These are phyloP conservation scores for Inonotus hispidus DNA, from an alignment of 1,284 basidiomycete species.

Conservation along the genomic window DNA sequence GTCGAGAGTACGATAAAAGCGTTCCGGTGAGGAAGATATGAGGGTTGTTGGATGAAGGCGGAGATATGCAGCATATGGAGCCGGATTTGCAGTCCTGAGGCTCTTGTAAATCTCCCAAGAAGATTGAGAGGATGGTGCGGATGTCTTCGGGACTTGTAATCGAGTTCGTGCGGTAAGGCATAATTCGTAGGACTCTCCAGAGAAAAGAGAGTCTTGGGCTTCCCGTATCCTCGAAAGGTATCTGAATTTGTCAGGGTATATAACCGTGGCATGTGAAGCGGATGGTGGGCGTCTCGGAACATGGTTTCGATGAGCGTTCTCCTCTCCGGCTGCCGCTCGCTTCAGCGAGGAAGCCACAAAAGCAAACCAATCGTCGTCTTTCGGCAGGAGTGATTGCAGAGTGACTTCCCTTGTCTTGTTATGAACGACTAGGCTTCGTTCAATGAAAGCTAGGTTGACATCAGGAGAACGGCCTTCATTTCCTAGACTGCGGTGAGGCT, in stretches of 20 bases:
- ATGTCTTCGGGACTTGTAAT: constrained; percentile 38
- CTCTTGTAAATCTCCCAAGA: constrained; percentile 72
- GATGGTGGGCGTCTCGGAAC: constrained; percentile 26
- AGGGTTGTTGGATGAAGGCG: constrained; percentile 62
- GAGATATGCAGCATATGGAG: constrained; percentile 86
- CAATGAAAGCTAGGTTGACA: constrained; percentile 67
- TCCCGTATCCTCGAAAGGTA: constrained; percentile 73
- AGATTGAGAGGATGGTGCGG: constrained; percentile 36
- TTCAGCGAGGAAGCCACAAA: constrained; percentile 32
- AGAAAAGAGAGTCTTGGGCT: constrained; percentile 72
- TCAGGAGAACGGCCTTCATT: constrained; percentile 47
- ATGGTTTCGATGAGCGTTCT: constrained; percentile 14
- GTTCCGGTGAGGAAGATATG: constrained; percentile 85
- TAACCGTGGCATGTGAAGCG: constrained; percentile 1
- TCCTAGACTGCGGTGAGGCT: constrained; percentile 19
- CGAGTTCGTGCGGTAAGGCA: constrained; percentile 83
- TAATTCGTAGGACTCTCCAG: constrained; percentile 94
- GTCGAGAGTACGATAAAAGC: constrained; percentile 84
- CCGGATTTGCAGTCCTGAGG: constrained; percentile 78
- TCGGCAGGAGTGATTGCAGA: constrained; percentile 56
- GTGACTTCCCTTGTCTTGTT: constrained; percentile 40
- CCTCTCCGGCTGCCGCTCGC: constrained; percentile 14
- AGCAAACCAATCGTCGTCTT: constrained; percentile 56
- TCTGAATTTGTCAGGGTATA: constrained; percentile 41
- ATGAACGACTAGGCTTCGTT: constrained; percentile 71